These are phyloP conservation scores for Andrographis paniculata DNA, from an alignment of 305 asterid species.

Conservation along the genomic window DNA sequence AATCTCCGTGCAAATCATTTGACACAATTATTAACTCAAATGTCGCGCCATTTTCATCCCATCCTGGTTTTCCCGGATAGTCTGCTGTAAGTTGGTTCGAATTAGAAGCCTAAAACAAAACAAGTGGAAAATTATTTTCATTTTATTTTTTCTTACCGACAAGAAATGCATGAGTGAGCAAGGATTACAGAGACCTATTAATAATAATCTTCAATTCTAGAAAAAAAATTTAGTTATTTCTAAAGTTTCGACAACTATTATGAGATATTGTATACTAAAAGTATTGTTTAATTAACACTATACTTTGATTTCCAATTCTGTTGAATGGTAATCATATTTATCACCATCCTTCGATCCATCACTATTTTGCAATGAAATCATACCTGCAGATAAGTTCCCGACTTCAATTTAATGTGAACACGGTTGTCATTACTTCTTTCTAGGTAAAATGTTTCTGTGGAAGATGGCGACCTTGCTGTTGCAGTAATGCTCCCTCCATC, in stretches of 20 bases:
- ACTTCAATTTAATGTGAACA: conserved; percentile 51
- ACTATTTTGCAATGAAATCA: background rate
- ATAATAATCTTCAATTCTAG: too few relatives aligned
- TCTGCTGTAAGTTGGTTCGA: conserved; percentile 61
- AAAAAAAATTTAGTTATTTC: too few relatives aligned
- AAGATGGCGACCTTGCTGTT: conserved; percentile 38
- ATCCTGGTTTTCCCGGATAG: conserved; percentile 65
- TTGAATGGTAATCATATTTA: conserved; percentile 4
- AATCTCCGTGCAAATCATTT: conserved; percentile 67
- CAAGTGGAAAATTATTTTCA: conserved; percentile 22
- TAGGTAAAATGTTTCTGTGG: conserved; percentile 51
- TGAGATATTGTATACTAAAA: too few relatives aligned
- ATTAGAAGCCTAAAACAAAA: conserved; percentile 61
- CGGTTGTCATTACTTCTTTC: conserved; percentile 51
- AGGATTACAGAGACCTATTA: too few relatives aligned
- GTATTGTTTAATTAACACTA: too few relatives aligned
- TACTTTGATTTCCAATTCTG: background rate
- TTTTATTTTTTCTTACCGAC: background rate
- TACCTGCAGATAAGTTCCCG: conserved; percentile 63
- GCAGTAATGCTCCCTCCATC: conserved; percentile 47
- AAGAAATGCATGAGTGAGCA: too few relatives aligned
- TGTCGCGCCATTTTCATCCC: conserved; percentile 83
- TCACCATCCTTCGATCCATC: background rate
- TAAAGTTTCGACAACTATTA: too few relatives aligned
- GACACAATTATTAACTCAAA: conserved; percentile 44